Percentiles rank a stretch among this genome's conserved stretches.
Evolutionary conservation across 768 basidiomycete species (phyloP).

Genomic region (Scleroderma citrinum): DNA sequence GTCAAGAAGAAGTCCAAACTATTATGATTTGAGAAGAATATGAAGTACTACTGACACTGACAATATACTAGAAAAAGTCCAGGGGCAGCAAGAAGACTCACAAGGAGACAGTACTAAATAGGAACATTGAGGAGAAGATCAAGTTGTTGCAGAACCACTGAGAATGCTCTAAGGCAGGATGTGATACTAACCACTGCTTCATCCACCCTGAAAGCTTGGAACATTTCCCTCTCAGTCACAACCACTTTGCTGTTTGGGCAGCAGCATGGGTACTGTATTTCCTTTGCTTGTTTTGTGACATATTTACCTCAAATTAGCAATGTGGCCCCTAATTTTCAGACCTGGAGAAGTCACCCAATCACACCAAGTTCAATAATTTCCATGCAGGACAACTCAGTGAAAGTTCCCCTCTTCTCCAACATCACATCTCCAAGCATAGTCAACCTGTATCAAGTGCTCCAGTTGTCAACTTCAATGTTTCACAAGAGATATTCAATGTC

Average conservation of each 20-base stretch:
- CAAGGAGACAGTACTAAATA: background rate
- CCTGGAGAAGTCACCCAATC: background rate
- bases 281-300: background rate
- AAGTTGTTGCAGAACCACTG: background rate
- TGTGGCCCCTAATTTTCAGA: background rate
- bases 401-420: background rate
- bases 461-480: background rate
- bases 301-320: background rate
- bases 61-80: background rate
- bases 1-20: too few species aligned
- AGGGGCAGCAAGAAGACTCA: background rate
- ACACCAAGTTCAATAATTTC: background rate
- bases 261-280: background rate
- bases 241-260: conserved; percentile 3
- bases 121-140: background rate
- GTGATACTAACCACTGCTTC: background rate
- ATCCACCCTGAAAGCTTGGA: background rate
- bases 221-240: background rate
- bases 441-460: background rate
- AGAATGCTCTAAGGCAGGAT: conserved; percentile 1
- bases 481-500: background rate
- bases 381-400: background rate
- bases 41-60: too few species aligned
- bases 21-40: too few species aligned
- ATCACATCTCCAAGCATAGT: background rate